These are phyloP conservation scores for Cytospora leucostoma DNA, from an alignment of 2,329 filamentous ascomycete genomes.

Conservation along the genomic window DNA sequence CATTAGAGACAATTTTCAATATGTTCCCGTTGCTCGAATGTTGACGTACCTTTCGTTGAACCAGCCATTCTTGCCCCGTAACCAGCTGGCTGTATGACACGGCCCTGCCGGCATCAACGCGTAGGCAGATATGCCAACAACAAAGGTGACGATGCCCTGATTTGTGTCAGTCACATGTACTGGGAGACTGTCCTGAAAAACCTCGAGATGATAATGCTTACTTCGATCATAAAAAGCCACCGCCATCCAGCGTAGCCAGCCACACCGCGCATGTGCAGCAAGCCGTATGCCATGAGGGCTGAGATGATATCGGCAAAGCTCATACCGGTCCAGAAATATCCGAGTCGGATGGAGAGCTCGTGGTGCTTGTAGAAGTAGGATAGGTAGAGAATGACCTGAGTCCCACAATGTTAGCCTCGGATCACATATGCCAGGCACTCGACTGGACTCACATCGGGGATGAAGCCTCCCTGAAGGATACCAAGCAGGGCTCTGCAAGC, in stretches of 20 bases:
- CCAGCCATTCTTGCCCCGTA: slow-evolving; percentile 58
- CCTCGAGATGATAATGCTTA: slow-evolving; percentile 35
- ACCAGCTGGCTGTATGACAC: slow-evolving; percentile 55
- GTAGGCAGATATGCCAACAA: slow-evolving; percentile 55
- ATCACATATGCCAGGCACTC: background rate
- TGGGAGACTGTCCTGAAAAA: background rate
- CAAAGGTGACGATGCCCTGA: slow-evolving; percentile 44
- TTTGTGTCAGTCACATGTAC: slow-evolving; percentile 11
- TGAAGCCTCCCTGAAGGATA: slow-evolving; percentile 49
- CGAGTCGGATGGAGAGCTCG: slow-evolving; percentile 43
- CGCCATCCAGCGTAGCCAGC: slow-evolving; percentile 42
- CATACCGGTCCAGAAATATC: slow-evolving; percentile 46
- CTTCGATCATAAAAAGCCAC: slow-evolving; percentile 61
- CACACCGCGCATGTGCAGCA: slow-evolving; percentile 45
- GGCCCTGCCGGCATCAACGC: slow-evolving; percentile 57
- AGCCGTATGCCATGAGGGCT: slow-evolving; percentile 41
- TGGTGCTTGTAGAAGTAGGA: slow-evolving; percentile 48
- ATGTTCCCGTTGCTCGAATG: background rate
- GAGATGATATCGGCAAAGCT: slow-evolving; percentile 43
- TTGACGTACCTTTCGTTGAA: slow-evolving; percentile 50
- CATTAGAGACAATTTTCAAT: background rate
- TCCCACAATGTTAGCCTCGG: background rate
- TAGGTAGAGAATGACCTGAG: slow-evolving; percentile 43
- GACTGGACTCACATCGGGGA: slow-evolving; percentile 41
- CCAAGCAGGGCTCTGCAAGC: slow-evolving; percentile 43